These are phyloP conservation scores for Micractinium conductrix DNA, from an alignment of 139 green algal species.

Conservation along the genomic window DNA sequence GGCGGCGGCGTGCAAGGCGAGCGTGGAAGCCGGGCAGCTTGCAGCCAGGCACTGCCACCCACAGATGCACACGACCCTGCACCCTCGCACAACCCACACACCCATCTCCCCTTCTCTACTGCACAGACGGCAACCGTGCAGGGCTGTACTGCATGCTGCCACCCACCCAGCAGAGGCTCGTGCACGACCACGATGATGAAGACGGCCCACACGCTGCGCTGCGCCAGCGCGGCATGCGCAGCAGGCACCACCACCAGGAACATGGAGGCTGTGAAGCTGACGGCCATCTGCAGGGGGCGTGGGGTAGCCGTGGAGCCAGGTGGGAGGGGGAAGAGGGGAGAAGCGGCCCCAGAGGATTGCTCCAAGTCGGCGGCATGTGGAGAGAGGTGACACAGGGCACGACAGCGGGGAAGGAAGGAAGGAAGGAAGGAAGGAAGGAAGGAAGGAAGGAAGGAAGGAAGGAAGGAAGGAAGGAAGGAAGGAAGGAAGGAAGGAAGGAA, in stretches of 20 bases:
- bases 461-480: no score
- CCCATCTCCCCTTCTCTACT: background rate
- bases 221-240: background rate
- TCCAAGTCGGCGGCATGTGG: no score
- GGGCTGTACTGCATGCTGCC: background rate
- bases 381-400: no score
- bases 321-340: background rate
- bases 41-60: no score
- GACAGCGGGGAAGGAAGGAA: no score
- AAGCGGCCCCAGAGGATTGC: no score
- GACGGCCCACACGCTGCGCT: slow-evolving; percentile 9
- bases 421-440: no score
- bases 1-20: background rate
- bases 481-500: no score
- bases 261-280: background rate
- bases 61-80: no score
- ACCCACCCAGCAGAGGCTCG: background rate
- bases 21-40: no score
- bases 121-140: no score
- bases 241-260: slow-evolving; percentile 14
- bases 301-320: background rate
- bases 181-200: slow-evolving; percentile 30
- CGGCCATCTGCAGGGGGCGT: slow-evolving; percentile 22
- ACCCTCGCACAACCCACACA: background rate
- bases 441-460: no score